Conservation (phyloP, 2,329 filamentous ascomycete species). For the Dichotomopilus funicola region DNA sequence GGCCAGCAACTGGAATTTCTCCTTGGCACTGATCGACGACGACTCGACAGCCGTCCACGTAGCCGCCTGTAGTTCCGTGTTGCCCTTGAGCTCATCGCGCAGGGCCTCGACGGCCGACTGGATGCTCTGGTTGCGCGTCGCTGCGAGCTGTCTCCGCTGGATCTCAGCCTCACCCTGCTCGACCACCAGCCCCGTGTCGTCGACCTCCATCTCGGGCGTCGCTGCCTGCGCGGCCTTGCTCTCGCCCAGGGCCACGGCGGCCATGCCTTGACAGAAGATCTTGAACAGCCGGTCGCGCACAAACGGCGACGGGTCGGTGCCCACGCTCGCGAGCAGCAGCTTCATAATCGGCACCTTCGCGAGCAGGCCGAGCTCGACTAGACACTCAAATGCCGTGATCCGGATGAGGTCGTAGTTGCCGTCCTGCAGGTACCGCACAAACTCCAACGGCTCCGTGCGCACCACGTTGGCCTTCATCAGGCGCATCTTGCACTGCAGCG, state of each 20-base stretch:
- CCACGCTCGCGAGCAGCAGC: conserved; percentile 51
- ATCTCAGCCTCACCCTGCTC: conserved; percentile 39
- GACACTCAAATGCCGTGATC: conserved; percentile 58
- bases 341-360: conserved; percentile 48
- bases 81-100: conserved; percentile 40
- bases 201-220: conserved; percentile 19
- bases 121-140: conserved; percentile 43
- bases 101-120: conserved; percentile 41
- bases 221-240: conserved; percentile 30
- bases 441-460: conserved; percentile 45
- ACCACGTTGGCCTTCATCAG: conserved; percentile 61
- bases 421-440: conserved; percentile 59
- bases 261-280: conserved; percentile 52
- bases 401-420: conserved; percentile 56
- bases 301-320: conserved; percentile 57
- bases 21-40: conserved; percentile 38
- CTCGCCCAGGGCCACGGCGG: conserved; percentile 58
- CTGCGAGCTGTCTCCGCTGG: conserved; percentile 39
- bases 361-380: conserved; percentile 58
- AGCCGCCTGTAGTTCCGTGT: conserved; percentile 38
- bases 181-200: conserved; percentile 41
- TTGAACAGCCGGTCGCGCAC: conserved; percentile 55
- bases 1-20: conserved; percentile 45
- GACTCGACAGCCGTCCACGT: conserved; percentile 47
- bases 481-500: conserved; percentile 53